Base-by-base conservation (phyloP, 129 eudicot genomes). In the Dittrichia graveolens region DNA sequence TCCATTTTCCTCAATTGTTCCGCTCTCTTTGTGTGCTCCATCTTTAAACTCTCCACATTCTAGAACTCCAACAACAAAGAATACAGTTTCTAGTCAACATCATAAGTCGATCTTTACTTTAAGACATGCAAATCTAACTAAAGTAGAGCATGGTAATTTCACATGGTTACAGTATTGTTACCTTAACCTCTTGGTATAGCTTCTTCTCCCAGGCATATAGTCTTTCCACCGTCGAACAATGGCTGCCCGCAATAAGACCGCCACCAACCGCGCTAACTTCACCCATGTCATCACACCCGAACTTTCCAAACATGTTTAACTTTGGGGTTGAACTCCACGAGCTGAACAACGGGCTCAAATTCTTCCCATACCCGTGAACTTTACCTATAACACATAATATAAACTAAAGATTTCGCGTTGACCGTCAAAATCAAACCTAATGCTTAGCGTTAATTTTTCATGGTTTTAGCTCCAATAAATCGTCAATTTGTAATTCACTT, bases 141-240 rank as follows among this genome's bases (percentile, higher is more conserved):
- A 73, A 40, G 70, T 61, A 73, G 42, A 73, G 1, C 14, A 66
- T 11, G 64, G 50, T 6, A 44, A 72, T 44, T 43, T 60, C 58
- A 56, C 74, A 65, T 35, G 6, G 19, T 15, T 39, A n/a, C 13
- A 8, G 14, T 19, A 37, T 2, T 9, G 24, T 31, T 87, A 93
- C 98, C 98, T 89, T 90, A 73, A 93, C 98, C 65, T 93, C 98
- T 45, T 73, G 83, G 78, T 71, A 93, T 12, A 93, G 86, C 82
- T 90, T 93, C 82, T 90, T 93, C 84, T 93, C 98, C 98, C 96
- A 93, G 40, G 92, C 93, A 77, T 87, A 87, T 49, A 93, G 68
- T 64, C 95, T 93, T 81, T 87, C 96, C 4, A 90, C 85, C 3
- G 98, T 93, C 6, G 96, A 90, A 82, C 92, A 75, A 61, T 93